phyloP scores from a whole-genome alignment of 768 basidiomycete genomes.

The Cantharellus cinnabarinus region DNA sequence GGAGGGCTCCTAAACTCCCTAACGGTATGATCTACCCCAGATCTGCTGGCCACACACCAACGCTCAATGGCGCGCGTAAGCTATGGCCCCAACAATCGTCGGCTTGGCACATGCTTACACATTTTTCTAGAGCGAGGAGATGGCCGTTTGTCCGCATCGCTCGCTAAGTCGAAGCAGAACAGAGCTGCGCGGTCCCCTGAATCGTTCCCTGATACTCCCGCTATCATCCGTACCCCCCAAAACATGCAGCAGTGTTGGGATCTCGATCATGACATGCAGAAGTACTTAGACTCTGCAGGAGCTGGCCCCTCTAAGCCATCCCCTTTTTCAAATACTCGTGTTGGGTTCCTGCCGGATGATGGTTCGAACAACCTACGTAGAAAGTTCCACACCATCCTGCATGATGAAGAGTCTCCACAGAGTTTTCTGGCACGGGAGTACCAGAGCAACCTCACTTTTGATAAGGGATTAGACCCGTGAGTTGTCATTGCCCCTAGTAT shows the following conservation, averaged over 20 bases:
- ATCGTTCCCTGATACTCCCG: conserved; percentile 44
- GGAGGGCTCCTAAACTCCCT: background rate
- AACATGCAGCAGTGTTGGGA: conserved; percentile 52
- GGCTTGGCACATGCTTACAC: too few relatives aligned
- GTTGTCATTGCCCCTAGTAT: too few relatives aligned
- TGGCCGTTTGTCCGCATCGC: too few relatives aligned
- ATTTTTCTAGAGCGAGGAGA: too few relatives aligned
- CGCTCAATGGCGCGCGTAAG: background rate
- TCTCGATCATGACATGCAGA: conserved; percentile 34
- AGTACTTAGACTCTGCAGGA: conserved; percentile 8
- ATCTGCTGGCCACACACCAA: background rate
- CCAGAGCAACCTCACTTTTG: too few relatives aligned
- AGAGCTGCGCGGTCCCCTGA: conserved; percentile 5
- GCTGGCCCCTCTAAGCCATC: conserved; percentile 9
- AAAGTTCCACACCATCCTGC: background rate
- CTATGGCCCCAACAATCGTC: background rate
- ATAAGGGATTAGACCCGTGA: too few relatives aligned
- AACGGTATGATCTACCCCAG: background rate
- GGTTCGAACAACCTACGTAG: conserved; percentile 6
- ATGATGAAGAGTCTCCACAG: too few relatives aligned
- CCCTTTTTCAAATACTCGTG: background rate
- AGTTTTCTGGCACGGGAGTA: too few relatives aligned
- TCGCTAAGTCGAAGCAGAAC: background rate
- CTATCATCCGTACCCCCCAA: conserved; percentile 45
- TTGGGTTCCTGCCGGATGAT: conserved; percentile 1